These are phyloP conservation scores for Leucaena leucocephala DNA, from an alignment of 306 rosid genomes.

Conservation along the genomic window DNA sequence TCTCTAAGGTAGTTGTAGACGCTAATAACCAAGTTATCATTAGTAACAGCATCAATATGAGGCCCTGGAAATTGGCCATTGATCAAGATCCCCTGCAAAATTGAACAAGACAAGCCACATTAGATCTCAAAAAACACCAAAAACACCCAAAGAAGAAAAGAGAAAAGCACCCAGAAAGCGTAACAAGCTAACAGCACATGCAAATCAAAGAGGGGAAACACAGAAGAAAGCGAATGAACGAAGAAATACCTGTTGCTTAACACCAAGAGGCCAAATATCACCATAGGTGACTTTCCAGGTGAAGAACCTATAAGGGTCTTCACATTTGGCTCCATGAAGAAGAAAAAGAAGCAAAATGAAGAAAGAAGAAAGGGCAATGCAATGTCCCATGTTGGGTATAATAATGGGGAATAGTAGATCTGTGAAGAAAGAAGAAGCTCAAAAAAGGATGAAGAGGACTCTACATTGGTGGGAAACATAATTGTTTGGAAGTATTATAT, in stretches of 20 bases:
- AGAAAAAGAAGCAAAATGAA: conserved; percentile 3
- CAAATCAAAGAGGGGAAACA: not conserved
- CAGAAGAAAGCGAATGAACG: not conserved
- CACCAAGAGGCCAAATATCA: conserved; percentile 88
- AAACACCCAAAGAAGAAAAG: not conserved
- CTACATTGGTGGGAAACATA: not conserved
- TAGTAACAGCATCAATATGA: conserved; percentile 92
- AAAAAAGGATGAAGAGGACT: not conserved
- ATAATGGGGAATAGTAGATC: conserved; percentile 21
- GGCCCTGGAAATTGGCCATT: conserved; percentile 99
- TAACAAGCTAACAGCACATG: not conserved
- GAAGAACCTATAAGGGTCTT: conserved; percentile 78
- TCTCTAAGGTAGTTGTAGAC: conserved; percentile 81
- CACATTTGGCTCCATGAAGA: conserved; percentile 52
- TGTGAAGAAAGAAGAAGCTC: conserved; percentile 13
- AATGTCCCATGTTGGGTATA: conserved; percentile 39
- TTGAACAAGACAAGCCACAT: conserved; percentile 6
- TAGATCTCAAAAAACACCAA: conserved; percentile 2
- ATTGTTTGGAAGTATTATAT: not conserved
- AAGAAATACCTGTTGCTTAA: conserved; percentile 75
- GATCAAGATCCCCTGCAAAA: conserved; percentile 86
- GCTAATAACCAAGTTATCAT: conserved; percentile 82
- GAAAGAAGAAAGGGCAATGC: conserved; percentile 40
- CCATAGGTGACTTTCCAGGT: conserved; percentile 95
- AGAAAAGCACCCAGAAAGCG: not conserved